phyloP scores from a whole-genome alignment of 306 rosid species.

The Ceratonia siliqua region DNA sequence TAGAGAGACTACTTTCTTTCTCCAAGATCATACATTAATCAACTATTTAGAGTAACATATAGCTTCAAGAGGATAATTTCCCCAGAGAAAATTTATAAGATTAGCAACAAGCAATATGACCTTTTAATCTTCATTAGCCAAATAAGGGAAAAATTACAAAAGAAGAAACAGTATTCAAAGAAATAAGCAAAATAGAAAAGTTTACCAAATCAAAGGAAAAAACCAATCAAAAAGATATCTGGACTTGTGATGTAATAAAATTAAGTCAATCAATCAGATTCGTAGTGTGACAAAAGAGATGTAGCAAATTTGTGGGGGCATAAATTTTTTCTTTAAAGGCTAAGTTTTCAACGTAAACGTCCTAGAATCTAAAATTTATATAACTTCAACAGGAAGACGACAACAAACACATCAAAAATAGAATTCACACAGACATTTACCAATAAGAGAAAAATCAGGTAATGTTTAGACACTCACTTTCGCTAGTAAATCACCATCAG shows the following conservation, averaged over 20 bases:
- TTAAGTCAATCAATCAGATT: constrained; percentile 15
- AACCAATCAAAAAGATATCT: background rate
- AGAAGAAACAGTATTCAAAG: background rate
- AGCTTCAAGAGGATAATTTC: background rate
- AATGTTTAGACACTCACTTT: background rate
- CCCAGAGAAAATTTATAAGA: background rate
- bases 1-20: background rate
- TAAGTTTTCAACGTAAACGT: background rate
- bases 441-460: background rate
- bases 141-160: background rate
- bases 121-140: constrained; percentile 14
- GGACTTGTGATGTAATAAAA: background rate
- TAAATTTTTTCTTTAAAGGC: background rate
- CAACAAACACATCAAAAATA: background rate
- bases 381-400: background rate
- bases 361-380: background rate
- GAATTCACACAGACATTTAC: background rate
- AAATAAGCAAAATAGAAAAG: background rate
- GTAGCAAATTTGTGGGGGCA: background rate
- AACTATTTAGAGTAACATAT: background rate
- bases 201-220: constrained; percentile 16
- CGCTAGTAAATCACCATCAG: constrained; percentile 1
- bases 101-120: background rate
- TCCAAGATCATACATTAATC: background rate
- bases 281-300: background rate